A percentile compares a stretch with the other conserved stretches of the same genome.
Evolutionary conservation across 2,329 filamentous ascomycete species (phyloP).

Genomic region (Akanthomyces dipterigenus): DNA sequence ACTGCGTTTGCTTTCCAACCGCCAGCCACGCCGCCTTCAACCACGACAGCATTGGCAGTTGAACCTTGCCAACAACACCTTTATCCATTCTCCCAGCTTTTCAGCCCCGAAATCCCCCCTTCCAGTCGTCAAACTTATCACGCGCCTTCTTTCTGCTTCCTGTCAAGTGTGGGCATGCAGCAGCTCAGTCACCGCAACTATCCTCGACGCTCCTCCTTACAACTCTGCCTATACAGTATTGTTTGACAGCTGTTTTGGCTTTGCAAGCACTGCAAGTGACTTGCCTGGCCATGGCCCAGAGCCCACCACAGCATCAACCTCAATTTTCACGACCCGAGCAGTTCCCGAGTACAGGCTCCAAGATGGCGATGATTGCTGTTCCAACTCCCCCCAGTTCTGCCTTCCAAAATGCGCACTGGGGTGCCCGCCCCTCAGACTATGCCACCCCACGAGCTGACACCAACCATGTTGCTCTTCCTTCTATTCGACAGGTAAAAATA

Average conservation of each 20-base stretch:
- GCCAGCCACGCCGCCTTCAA: background rate
- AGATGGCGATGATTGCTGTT: conserved; percentile 46
- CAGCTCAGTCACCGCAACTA: background rate
- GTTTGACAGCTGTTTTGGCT: conserved; percentile 3
- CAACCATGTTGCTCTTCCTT: conserved; percentile 40
- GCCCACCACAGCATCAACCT: conserved; percentile 26
- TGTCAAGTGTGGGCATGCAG: background rate
- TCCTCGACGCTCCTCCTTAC: background rate
- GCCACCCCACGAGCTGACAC: conserved; percentile 30
- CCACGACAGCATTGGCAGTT: background rate
- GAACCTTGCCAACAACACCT: background rate
- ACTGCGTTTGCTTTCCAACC: background rate
- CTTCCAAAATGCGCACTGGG: conserved; percentile 36
- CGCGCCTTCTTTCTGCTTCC: background rate
- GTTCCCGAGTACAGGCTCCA: conserved; percentile 23
- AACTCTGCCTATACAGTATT: background rate
- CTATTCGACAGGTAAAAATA: conserved; percentile 43
- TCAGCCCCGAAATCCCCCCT: background rate
- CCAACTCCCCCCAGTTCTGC: conserved; percentile 33
- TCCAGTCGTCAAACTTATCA: background rate
- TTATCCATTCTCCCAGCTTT: background rate
- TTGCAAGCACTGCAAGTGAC: background rate
- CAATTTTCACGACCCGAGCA: conserved; percentile 22
- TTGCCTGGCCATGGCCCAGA: conserved; percentile 33
- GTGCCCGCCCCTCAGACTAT: conserved; percentile 28